Evolutionary conservation across 108 stramenopile species (phyloP).

Genomic region (Aurantiochytrium sp.): DNA sequence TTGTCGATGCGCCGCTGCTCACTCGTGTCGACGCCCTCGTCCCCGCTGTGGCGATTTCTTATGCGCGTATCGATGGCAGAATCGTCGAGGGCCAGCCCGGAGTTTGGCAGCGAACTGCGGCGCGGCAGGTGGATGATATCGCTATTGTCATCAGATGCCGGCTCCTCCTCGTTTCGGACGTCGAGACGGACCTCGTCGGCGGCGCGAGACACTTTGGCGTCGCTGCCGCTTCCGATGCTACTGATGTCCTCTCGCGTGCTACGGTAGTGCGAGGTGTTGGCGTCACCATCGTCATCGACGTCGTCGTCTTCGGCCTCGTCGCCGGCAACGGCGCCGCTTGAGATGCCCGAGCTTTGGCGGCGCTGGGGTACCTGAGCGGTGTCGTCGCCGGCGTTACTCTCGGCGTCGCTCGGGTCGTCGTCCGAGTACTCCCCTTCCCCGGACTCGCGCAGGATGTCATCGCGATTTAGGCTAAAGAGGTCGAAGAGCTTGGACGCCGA

Average conservation of each 20-base stretch:
- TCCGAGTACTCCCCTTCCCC: background rate
- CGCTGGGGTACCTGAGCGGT: too few species aligned
- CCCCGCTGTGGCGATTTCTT: background rate
- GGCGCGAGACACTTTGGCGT: too few species aligned
- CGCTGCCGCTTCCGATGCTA: too few species aligned
- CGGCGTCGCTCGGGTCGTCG: background rate
- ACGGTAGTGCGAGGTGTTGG: too few species aligned
- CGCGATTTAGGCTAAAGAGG: background rate
- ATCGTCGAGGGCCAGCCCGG: background rate
- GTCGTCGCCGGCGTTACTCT: too few species aligned
- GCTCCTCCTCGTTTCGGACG: background rate
- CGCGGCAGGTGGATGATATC: background rate
- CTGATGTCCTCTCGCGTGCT: too few species aligned
- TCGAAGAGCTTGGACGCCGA: slow-evolving; percentile 9
- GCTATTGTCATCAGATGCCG: background rate
- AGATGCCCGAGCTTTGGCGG: too few species aligned
- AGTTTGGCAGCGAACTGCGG: background rate
- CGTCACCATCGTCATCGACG: too few species aligned
- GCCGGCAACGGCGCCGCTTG: too few species aligned
- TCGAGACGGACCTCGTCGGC: background rate
- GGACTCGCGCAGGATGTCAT: background rate
- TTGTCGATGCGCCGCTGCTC: background rate
- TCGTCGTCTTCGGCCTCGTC: too few species aligned
- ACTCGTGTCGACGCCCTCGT: background rate
- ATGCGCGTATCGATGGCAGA: background rate